Percentiles rank a stretch among this genome's conserved stretches.
These are phyloP conservation scores for Nitzschia putrida DNA, from an alignment of 108 stramenopile genomes.

Conservation along the genomic window DNA sequence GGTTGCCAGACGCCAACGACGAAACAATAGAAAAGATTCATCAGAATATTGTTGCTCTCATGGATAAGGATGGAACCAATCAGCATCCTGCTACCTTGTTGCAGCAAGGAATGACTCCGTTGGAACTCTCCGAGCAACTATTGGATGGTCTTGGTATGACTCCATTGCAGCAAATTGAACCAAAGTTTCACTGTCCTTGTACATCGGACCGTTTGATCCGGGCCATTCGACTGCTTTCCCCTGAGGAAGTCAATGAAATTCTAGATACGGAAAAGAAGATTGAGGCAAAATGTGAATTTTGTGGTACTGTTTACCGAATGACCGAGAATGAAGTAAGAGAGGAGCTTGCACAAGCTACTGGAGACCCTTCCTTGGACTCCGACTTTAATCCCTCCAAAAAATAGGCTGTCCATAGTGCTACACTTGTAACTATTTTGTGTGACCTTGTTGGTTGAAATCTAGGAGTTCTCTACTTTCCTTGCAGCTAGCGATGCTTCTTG, in stretches of 20 bases:
- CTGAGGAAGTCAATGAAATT: slow-evolving; percentile 77
- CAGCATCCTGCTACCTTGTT: slow-evolving; percentile 70
- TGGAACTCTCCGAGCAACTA: slow-evolving; percentile 72
- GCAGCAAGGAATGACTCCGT: slow-evolving; percentile 66
- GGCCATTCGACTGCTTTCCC: slow-evolving; percentile 71
- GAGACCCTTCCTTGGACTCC: slow-evolving; percentile 67
- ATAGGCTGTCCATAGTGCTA: neutral
- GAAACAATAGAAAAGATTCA: slow-evolving; percentile 60
- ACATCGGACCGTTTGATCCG: slow-evolving; percentile 75
- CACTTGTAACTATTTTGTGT: neutral
- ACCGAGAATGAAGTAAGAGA: slow-evolving; percentile 65
- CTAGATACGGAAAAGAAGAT: slow-evolving; percentile 69
- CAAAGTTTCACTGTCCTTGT: slow-evolving; percentile 63
- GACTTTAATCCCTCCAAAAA: slow-evolving; percentile 38
- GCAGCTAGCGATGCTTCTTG: neutral
- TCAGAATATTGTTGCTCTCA: slow-evolving; percentile 68
- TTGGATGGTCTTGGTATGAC: slow-evolving; percentile 80
- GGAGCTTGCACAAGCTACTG: slow-evolving; percentile 59
- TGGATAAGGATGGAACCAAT: slow-evolving; percentile 73
- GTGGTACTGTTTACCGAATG: slow-evolving; percentile 77
- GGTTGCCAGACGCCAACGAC: slow-evolving; percentile 65
- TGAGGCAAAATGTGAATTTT: slow-evolving; percentile 86
- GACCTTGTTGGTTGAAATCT: neutral
- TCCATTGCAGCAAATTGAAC: slow-evolving; percentile 69
- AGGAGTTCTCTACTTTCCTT: slow-evolving; percentile 1